Conservation (phyloP, 2,329 filamentous ascomycete species). For the Thelonectria rubi region DNA sequence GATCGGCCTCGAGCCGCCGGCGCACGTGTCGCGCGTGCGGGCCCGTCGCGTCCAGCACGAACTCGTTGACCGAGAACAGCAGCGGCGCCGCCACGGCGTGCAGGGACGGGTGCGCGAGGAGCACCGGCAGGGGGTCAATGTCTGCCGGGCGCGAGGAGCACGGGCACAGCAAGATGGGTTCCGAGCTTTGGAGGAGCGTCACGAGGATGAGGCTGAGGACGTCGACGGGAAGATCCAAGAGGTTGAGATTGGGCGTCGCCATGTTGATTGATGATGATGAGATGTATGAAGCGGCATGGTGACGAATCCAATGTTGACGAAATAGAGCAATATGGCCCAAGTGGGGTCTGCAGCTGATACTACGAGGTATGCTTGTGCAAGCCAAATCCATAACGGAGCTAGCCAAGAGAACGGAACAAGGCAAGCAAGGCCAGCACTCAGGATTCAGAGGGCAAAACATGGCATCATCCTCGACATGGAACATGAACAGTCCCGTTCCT, state of each 20-base stretch:
- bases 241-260: constrained; percentile 31
- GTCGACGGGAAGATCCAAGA: constrained; percentile 49
- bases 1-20: constrained; percentile 34
- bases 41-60: constrained; percentile 43
- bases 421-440: no score
- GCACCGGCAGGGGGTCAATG: constrained; percentile 40
- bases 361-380: no score
- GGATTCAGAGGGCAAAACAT: no score
- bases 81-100: constrained; percentile 46
- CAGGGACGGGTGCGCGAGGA: constrained; percentile 47
- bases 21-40: constrained; percentile 42
- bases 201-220: constrained; percentile 45
- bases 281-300: constrained; percentile 17
- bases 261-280: constrained; percentile 6
- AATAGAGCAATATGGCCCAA: not conserved
- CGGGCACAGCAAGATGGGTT: constrained; percentile 42
- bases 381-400: no score
- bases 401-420: no score
- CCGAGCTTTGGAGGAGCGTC: constrained; percentile 41
- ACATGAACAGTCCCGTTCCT: no score
- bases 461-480: no score
- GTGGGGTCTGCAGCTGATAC: not conserved
- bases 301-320: not conserved
- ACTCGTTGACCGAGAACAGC: constrained; percentile 46
- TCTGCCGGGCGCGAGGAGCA: constrained; percentile 33